A percentile compares a stretch with the other conserved stretches of the same genome.
These are phyloP conservation scores for Coelastrella sp. DNA, from an alignment of 139 green algal species.

Conservation along the genomic window DNA sequence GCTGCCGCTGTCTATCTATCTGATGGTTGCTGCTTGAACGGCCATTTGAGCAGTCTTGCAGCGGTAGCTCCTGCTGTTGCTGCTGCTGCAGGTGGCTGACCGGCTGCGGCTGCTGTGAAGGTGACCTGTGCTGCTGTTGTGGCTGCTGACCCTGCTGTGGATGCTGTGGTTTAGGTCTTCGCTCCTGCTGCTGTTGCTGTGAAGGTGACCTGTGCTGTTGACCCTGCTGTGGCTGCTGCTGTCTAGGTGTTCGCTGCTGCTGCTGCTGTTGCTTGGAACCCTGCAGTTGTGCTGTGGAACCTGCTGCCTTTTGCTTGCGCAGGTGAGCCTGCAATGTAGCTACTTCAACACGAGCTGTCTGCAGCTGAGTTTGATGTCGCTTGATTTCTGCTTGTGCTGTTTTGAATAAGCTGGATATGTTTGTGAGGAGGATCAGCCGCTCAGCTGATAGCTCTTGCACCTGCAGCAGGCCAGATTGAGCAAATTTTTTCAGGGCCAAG, in stretches of 20 bases:
- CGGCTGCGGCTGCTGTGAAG: neutral
- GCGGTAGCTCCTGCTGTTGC: neutral
- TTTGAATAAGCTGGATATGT: constrained; percentile 79
- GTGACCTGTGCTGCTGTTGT: neutral
- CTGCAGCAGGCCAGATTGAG: constrained; percentile 48
- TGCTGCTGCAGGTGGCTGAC: neutral
- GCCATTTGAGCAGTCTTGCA: neutral
- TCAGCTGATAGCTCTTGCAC: constrained; percentile 50
- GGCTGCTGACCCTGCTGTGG: neutral
- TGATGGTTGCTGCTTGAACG: neutral
- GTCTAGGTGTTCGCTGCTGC: neutral
- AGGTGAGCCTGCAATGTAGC: neutral
- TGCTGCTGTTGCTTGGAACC: neutral
- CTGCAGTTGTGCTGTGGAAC: neutral
- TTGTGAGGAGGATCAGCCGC: constrained; percentile 62
- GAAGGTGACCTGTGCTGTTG: neutral
- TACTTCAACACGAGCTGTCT: constrained; percentile 7
- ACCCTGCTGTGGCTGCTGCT: neutral
- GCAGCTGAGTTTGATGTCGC: constrained; percentile 42
- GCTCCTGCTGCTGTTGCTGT: neutral
- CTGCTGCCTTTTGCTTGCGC: neutral
- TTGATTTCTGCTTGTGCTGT: constrained; percentile 82
- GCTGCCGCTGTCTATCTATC: neutral
- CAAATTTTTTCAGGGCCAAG: neutral
- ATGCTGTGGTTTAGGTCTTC: neutral